A percentile compares a stretch with the other conserved stretches of the same genome.
Conservation (phyloP, 1,139 yeast species). For the Candida tunisiensis region DNA sequence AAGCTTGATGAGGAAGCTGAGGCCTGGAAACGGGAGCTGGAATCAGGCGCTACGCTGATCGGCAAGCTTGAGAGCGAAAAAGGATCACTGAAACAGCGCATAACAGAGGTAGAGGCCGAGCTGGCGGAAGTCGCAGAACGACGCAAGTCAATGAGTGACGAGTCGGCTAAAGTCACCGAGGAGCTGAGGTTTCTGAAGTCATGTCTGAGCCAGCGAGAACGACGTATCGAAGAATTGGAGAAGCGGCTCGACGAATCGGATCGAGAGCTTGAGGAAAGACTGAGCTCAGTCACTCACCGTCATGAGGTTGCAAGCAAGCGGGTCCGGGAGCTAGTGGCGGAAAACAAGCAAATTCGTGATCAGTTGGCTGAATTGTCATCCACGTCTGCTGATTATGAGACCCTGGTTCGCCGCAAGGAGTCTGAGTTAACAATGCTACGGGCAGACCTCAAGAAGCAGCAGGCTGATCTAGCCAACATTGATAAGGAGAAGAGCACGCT, state of each 20-base stretch:
- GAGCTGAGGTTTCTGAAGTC: too few species aligned
- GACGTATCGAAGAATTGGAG: background rate
- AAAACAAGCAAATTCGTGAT: constrained; percentile 28
- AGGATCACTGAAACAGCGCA: constrained; percentile 14
- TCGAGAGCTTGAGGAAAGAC: constrained; percentile 1
- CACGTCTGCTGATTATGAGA: constrained; percentile 22
- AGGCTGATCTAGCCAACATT: constrained; percentile 11
- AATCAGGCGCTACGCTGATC: constrained; percentile 17
- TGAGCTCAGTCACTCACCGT: constrained; percentile 16
- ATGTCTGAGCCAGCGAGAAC: too few species aligned
- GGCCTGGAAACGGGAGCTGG: constrained; percentile 16
- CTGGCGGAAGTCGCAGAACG: constrained; percentile 1
- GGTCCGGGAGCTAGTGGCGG: constrained; percentile 28
- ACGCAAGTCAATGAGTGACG: background rate
- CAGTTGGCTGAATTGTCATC: constrained; percentile 22
- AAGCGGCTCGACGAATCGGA: constrained; percentile 1
- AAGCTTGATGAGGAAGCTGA: constrained; percentile 18
- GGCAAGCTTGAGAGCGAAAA: constrained; percentile 18
- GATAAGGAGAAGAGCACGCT: constrained; percentile 7
- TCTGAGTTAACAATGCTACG: background rate
- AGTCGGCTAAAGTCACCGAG: too few species aligned
- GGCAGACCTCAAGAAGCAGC: constrained; percentile 16
- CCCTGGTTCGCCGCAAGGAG: constrained; percentile 19
- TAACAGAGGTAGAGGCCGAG: constrained; percentile 18
- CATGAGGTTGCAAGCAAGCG: constrained; percentile 23